Conservation (phyloP, 2,329 filamentous ascomycete genomes). For the Leptosphaerulina australis region DNA sequence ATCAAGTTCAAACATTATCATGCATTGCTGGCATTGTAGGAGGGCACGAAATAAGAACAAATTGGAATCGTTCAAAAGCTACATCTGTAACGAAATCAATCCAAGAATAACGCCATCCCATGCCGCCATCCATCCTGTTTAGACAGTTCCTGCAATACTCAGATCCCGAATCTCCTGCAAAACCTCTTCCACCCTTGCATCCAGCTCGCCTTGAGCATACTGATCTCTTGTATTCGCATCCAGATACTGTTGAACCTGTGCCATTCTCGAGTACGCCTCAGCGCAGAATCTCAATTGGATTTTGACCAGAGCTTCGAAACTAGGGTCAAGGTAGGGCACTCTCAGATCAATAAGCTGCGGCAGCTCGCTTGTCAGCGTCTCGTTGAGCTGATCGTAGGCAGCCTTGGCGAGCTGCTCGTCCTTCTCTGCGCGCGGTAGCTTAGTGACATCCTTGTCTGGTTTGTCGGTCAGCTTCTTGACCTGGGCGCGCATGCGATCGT, state of each 20-base stretch:
- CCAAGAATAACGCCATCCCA: slow-evolving; percentile 9
- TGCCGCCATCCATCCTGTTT: not conserved
- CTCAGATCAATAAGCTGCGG: slow-evolving; percentile 96
- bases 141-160: slow-evolving; percentile 81
- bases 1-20: not conserved
- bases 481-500: slow-evolving; percentile 92
- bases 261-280: slow-evolving; percentile 96
- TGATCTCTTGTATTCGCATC: slow-evolving; percentile 95
- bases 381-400: slow-evolving; percentile 95
- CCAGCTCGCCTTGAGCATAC: slow-evolving; percentile 91
- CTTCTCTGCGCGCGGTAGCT: slow-evolving; percentile 93
- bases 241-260: slow-evolving; percentile 97
- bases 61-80: not conserved
- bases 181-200: slow-evolving; percentile 91
- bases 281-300: slow-evolving; percentile 98
- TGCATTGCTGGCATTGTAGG: not conserved
- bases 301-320: slow-evolving; percentile 97
- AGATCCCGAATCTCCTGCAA: slow-evolving; percentile 95
- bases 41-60: not conserved
- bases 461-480: slow-evolving; percentile 98
- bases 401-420: slow-evolving; percentile 93
- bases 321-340: slow-evolving; percentile 95
- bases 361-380: slow-evolving; percentile 89
- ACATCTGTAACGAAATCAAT: not conserved
- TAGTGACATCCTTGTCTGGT: slow-evolving; percentile 97